These are phyloP conservation scores for Xylaria cubensis DNA, from an alignment of 495 filamentous ascomycete genomes.

Conservation along the genomic window DNA sequence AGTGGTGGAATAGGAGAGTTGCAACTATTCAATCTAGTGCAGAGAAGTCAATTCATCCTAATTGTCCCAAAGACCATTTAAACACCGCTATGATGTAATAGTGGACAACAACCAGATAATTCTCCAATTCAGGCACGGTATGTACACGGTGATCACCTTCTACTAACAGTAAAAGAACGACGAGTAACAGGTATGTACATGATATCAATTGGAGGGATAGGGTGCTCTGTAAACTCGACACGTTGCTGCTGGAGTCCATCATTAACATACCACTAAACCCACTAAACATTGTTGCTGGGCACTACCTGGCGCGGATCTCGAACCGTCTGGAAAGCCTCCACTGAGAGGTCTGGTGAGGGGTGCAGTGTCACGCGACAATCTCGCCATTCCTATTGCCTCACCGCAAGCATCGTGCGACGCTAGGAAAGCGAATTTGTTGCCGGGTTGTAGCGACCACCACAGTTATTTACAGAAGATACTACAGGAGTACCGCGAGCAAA, in stretches of 20 bases:
- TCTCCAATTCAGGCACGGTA: slow-evolving; percentile 17
- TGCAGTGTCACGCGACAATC: slow-evolving; percentile 24
- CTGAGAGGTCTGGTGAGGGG: slow-evolving; percentile 23
- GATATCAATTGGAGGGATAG: neutral
- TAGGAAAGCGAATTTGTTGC: neutral
- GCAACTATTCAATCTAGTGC: neutral
- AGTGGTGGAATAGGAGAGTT: neutral
- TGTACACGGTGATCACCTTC: neutral
- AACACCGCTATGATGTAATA: slow-evolving; percentile 22
- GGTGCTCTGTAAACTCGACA: neutral
- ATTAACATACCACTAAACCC: neutral
- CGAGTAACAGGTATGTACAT: neutral
- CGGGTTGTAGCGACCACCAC: neutral
- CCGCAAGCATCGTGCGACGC: slow-evolving; percentile 24
- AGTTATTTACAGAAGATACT: neutral
- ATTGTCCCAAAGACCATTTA: neutral
- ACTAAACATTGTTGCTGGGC: neutral
- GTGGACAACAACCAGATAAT: neutral
- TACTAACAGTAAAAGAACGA: slow-evolving; percentile 7
- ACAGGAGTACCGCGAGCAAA: neutral
- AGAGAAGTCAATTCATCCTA: slow-evolving; percentile 12
- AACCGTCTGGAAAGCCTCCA: slow-evolving; percentile 13
- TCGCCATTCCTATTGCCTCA: slow-evolving; percentile 23
- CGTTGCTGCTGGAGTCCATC: slow-evolving; percentile 3
- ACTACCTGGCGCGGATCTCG: neutral